These are phyloP conservation scores for Cadophora sp. DNA, from an alignment of 2,329 filamentous ascomycete genomes.

Conservation along the genomic window DNA sequence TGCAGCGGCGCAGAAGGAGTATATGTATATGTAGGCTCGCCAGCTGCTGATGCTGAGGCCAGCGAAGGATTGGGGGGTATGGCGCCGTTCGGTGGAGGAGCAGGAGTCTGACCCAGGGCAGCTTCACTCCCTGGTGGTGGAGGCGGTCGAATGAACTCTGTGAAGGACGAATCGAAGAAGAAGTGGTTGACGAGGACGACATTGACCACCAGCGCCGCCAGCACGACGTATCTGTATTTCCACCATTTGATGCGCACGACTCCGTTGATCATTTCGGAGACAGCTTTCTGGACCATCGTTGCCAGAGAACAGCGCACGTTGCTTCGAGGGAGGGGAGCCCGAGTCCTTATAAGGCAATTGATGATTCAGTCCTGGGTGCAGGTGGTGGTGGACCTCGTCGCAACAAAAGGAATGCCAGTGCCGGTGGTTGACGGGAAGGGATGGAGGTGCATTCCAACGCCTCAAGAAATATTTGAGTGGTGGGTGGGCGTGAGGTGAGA, in stretches of 20 bases:
- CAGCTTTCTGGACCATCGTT: constrained; percentile 29
- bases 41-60: background rate
- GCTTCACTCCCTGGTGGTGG: background rate
- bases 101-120: background rate
- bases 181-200: constrained; percentile 38
- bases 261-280: constrained; percentile 37
- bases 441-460: constrained; percentile 19
- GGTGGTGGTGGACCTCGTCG: background rate
- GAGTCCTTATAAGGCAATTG: constrained; percentile 8
- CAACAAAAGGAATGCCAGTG: constrained; percentile 21
- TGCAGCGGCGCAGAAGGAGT: constrained; percentile 9
- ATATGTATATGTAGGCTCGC: constrained; percentile 9
- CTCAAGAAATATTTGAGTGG: constrained; percentile 17
- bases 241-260: constrained; percentile 39
- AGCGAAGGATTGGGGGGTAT: constrained; percentile 9
- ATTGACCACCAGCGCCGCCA: constrained; percentile 35
- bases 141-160: constrained; percentile 27
- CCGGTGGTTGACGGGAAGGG: background rate
- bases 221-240: constrained; percentile 38
- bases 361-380: background rate
- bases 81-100: constrained; percentile 10
- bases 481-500: background rate
- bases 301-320: constrained; percentile 8
- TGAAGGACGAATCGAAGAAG: constrained; percentile 34
- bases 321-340: background rate